Percentiles rank a stretch among this genome's conserved stretches.
Evolutionary conservation across 495 filamentous ascomycete genomes (phyloP).

Genomic region (Talaromyces trachyspermus): DNA sequence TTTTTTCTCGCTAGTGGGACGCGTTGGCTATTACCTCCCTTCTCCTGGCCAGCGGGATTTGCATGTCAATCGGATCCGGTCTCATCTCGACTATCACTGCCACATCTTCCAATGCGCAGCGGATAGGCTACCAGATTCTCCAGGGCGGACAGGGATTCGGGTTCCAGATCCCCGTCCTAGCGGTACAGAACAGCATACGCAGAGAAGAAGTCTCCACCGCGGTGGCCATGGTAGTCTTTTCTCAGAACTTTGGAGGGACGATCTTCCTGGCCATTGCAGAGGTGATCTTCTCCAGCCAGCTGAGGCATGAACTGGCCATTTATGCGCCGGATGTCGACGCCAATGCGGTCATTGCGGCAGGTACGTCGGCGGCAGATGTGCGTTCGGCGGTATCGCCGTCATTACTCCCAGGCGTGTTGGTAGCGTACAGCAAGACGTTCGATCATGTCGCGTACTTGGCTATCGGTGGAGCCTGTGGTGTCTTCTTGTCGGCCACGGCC

Average conservation of each 20-base stretch:
- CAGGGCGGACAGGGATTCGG: slow-evolving; percentile 39
- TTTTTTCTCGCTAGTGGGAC: slow-evolving; percentile 11
- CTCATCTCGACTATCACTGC: slow-evolving; percentile 39
- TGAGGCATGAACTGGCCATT: slow-evolving; percentile 12
- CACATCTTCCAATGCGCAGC: slow-evolving; percentile 28
- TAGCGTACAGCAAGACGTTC: not conserved
- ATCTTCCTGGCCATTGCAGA: slow-evolving; percentile 21
- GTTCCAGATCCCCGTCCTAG: slow-evolving; percentile 33
- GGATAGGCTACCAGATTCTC: slow-evolving; percentile 49
- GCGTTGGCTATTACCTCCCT: slow-evolving; percentile 43
- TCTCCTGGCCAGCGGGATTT: slow-evolving; percentile 17
- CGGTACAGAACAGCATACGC: slow-evolving; percentile 23
- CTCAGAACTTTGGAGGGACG: slow-evolving; percentile 22
- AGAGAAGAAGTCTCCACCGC: slow-evolving; percentile 14
- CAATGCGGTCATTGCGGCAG: slow-evolving; percentile 20
- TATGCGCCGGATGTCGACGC: slow-evolving; percentile 23
- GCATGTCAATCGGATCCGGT: slow-evolving; percentile 32
- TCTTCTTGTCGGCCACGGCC: no score
- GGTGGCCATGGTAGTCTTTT: slow-evolving; percentile 23
- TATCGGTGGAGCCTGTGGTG: no score
- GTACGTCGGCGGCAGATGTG: slow-evolving; percentile 28
- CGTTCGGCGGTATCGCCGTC: slow-evolving; percentile 18
- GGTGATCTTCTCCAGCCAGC: slow-evolving; percentile 21
- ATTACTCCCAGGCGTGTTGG: slow-evolving; percentile 21
- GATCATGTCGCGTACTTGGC: not conserved